Evolutionary conservation across 2,329 filamentous ascomycete genomes (phyloP).

Genomic region (Colletotrichum scovillei): DNA sequence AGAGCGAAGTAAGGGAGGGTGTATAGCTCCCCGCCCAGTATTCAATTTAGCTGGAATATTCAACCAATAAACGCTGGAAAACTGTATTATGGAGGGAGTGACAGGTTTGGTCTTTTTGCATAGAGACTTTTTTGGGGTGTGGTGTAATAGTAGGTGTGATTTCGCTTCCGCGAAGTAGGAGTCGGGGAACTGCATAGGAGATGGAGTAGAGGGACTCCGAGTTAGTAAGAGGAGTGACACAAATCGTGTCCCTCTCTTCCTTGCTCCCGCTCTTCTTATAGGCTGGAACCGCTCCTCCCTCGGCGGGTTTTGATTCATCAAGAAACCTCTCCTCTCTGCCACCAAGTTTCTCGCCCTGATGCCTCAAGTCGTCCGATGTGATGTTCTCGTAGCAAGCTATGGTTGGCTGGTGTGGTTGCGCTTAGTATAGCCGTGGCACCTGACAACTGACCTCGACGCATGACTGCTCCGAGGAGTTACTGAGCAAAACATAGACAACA

Average conservation of each 20-base stretch:
- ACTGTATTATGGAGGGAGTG: not conserved
- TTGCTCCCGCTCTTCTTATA: not conserved
- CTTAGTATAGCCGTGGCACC: not conserved
- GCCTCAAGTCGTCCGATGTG: not conserved
- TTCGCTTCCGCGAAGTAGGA: not conserved
- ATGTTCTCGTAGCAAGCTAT: not conserved
- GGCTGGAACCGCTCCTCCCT: not conserved
- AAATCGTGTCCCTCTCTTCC: not conserved
- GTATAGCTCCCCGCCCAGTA: not conserved
- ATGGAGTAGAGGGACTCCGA: not conserved
- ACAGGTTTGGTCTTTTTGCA: not conserved
- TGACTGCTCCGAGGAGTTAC: not conserved
- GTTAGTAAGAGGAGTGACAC: not conserved
- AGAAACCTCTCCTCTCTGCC: slow-evolving; percentile 25
- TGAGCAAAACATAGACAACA: not conserved
- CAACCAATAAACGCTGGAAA: not conserved
- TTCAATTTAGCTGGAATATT: not conserved
- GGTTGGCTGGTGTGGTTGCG: not conserved
- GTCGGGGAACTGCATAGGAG: not conserved
- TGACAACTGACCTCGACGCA: not conserved
- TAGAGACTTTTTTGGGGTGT: not conserved
- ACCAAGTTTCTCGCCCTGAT: not conserved
- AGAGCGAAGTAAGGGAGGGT: not conserved
- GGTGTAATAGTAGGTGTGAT: not conserved
- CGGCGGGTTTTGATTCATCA: slow-evolving; percentile 3